Base-by-base conservation (phyloP, 2,329 filamentous ascomycete species). In the Chaetomiaceae sp. region DNA sequence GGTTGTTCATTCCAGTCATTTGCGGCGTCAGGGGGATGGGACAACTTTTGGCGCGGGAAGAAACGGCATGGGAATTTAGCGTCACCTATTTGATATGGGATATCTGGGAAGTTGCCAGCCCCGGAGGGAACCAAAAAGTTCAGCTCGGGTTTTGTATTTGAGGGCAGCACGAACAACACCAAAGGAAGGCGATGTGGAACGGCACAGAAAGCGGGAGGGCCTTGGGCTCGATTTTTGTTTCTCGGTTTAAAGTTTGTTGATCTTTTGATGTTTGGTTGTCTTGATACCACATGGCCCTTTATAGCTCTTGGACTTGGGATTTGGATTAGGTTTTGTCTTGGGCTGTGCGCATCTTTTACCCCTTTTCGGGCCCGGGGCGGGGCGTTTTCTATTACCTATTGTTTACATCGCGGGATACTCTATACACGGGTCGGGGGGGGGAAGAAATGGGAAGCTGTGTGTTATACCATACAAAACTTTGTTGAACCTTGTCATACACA, bases 221-320 rank as follows among this genome's bases (percentile, higher is more conserved):
- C 23, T 14, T 27, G 32, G 41, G 14, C 43, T 46, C 18, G 33
- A 18, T n/a, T 36, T 34, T 27, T 29, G 7, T 27, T 25, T 45
- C 6, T 18, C 7, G 13, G 11, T 6, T n/a, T 20, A 18, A 11
- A 46, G 29, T 41, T 36, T 33, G 42, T 46, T 42, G 18, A 18
- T 29, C 8, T 41, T 46, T 29, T 49, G 32, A 5, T 47, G 29
- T 16, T 47, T 37, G 10, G 21, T 34, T 52, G 33, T 38, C 25
- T 51, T 45, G 48, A 51, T 51, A 51, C 48, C 48, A 51, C 34
- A 45, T 10, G 32, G 18, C 38, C 23, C 10, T 25, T 25, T n/a
- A 32, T 41, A 48, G 29, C 13, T 52, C 4, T 27, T n/a, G n/a
- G 16, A 6, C 21, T 29, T 27, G 30, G 25, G 16, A 10, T 47